Evolutionary conservation across 371 early-diverging fungal species (phyloP).

Genomic region (Mortierella sp.): DNA sequence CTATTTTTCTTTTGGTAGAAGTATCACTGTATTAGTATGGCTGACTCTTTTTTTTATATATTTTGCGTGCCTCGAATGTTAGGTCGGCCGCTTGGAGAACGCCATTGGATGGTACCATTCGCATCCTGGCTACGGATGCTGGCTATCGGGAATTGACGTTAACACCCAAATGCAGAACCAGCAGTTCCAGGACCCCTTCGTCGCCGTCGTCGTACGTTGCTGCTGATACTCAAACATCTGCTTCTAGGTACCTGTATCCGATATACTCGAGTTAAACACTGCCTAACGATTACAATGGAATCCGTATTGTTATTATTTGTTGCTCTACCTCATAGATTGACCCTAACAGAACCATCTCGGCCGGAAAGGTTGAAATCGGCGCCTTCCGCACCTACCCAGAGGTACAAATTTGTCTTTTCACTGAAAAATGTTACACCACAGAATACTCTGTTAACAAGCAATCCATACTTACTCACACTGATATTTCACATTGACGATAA

Average conservation of each 20-base stretch:
- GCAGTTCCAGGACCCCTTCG: slow-evolving; percentile 94
- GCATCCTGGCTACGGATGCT: slow-evolving; percentile 99
- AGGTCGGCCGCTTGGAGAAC: slow-evolving; percentile 95
- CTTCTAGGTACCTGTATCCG: not conserved
- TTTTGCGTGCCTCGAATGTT: not conserved
- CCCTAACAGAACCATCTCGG: slow-evolving; percentile 95
- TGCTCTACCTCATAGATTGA: slow-evolving; percentile 77
- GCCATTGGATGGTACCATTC: slow-evolving; percentile 99
- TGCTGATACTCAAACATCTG: not conserved
- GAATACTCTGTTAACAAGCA: not conserved
- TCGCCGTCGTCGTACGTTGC: slow-evolving; percentile 90
- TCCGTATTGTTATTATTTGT: not conserved
- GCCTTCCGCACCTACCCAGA: slow-evolving; percentile 97
- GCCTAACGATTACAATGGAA: not conserved
- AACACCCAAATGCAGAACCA: slow-evolving; percentile 96
- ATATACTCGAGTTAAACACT: not conserved
- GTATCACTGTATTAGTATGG: too few relatives aligned
- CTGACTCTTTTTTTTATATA: not conserved
- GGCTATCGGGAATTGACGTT: slow-evolving; percentile 99
- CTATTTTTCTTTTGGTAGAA: too few relatives aligned
- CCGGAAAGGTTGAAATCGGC: slow-evolving; percentile 97
- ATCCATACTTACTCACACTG: not conserved
- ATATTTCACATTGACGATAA: not conserved
- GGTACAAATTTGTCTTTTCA: slow-evolving; percentile 54
- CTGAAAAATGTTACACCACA: not conserved